These are phyloP conservation scores for Musa itinerans DNA, from an alignment of 176 grass and related monocot genomes.

Conservation along the genomic window DNA sequence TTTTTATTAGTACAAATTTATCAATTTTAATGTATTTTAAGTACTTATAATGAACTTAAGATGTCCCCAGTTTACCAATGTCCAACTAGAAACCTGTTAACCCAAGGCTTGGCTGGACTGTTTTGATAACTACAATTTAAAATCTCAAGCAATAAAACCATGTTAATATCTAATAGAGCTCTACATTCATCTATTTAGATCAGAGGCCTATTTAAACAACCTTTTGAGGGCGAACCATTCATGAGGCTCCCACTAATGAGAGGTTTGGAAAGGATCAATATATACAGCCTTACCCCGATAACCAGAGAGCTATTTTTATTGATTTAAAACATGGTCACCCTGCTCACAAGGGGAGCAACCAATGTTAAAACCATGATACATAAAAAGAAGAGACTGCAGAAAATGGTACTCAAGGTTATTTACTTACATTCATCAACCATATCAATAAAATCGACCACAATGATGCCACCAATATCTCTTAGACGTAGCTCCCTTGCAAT, in stretches of 20 bases:
- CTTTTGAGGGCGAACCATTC: no score
- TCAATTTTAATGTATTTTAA: no score
- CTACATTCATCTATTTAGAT: background rate
- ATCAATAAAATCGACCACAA: conserved; percentile 94
- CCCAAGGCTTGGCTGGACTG: no score
- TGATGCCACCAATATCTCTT: conserved; percentile 93
- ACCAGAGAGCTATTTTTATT: no score
- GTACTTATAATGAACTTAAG: no score
- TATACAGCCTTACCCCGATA: no score
- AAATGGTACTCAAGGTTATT: conserved; percentile 13
- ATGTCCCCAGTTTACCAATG: background rate
- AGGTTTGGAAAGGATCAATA: no score
- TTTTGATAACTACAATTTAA: background rate
- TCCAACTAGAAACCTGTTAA: background rate
- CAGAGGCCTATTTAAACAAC: background rate
- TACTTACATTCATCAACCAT: conserved; percentile 93
- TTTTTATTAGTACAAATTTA: no score
- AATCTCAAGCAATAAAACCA: background rate
- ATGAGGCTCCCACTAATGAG: no score
- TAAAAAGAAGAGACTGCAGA: conserved; percentile 10
- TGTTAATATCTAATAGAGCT: background rate
- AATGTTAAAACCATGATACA: background rate
- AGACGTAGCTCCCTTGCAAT: conserved; percentile 83
- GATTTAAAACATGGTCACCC: no score
- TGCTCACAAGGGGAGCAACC: no score